Evolutionary conservation across 192 early-diverging fungal species (phyloP), one percentile per base, ranked within the genome.

Genomic region (Rhizophagus sp.): DNA sequence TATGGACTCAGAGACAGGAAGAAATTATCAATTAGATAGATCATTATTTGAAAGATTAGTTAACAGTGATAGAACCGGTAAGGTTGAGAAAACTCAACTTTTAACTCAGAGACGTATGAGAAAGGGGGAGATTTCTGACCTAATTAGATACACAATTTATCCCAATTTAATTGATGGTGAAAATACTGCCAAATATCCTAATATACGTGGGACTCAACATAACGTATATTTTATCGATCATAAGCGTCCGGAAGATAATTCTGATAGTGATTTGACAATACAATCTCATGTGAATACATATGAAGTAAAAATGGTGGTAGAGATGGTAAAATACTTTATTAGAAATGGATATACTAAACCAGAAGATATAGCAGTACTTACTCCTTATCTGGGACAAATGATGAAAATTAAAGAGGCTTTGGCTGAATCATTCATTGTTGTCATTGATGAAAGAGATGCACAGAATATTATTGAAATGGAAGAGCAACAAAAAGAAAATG

Each of bases 331-430:
- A 0, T 88, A 90, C 57, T 78, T 90, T 9, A 81, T 90, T 49
- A 79, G 83, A 24, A 87, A 89, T 75, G 89, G 89, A 25, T 87
- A 89, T 62, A 80, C 80, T 34, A 64, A 83, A 25, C 79, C 81
- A 0, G 83, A 80, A 0, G 86, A 88, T 27, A 90, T 90, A 68
- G 83, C 89, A 0, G 84, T 90, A 25, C 79, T 90, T n/a, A 90
- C 89, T 7, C 87, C 87, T 27, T 90, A 90, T 39, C 75, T 87
- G 0, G 89, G 87, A 9, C 89, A 90, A n/a, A 83, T 84, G 11
- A 80, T 85, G 0, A 85, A 85, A 47, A 81, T 90, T 15, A 74
- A 81, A 25, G 84, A 86, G 4, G 74, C 71, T 22, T 57, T 86
- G n/a, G 64, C 66, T 4, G 75, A 68, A 4, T 74, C 49, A 13